Evolutionary conservation across 1,284 basidiomycete genomes (phyloP).

Genomic region (Abortiporus biennis): DNA sequence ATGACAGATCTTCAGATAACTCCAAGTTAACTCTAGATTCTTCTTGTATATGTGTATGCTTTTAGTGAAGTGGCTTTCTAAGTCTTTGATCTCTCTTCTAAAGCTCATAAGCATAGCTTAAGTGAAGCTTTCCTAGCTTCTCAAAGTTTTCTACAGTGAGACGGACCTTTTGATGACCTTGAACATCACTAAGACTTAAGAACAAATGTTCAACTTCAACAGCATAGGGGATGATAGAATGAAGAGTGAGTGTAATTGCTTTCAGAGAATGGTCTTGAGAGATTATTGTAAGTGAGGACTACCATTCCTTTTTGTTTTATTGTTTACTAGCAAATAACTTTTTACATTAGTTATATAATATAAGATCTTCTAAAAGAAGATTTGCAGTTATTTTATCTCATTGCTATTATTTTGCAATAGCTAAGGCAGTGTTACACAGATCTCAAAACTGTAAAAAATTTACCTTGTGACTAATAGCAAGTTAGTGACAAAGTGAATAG

Average conservation of each 20-base stretch:
- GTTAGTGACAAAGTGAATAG: constrained; percentile 22
- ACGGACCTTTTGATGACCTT: constrained; percentile 12
- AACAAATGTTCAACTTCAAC: constrained; percentile 25
- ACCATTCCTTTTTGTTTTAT: constrained; percentile 21
- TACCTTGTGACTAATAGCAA: constrained; percentile 17
- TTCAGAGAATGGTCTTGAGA: constrained; percentile 17
- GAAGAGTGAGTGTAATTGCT: constrained; percentile 15
- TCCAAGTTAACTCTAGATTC: background rate
- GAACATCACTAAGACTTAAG: constrained; percentile 20
- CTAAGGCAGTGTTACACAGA: constrained; percentile 10
- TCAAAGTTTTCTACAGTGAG: constrained; percentile 15
- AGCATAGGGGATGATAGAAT: constrained; percentile 21
- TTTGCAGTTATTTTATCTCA: constrained; percentile 14
- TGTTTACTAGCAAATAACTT: constrained; percentile 17
- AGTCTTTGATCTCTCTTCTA: no score
- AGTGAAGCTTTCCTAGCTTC: constrained; percentile 13
- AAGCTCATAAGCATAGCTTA: background rate
- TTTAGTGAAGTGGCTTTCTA: background rate
- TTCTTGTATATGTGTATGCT: constrained; percentile 1
- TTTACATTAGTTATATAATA: constrained; percentile 15
- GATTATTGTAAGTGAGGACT: constrained; percentile 17
- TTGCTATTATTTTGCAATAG: constrained; percentile 15
- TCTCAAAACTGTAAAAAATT: constrained; percentile 11
- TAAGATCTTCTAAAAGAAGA: constrained; percentile 13
- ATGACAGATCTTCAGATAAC: background rate